Conservation (phyloP, 768 basidiomycete genomes). For the Calocera viscosa region DNA sequence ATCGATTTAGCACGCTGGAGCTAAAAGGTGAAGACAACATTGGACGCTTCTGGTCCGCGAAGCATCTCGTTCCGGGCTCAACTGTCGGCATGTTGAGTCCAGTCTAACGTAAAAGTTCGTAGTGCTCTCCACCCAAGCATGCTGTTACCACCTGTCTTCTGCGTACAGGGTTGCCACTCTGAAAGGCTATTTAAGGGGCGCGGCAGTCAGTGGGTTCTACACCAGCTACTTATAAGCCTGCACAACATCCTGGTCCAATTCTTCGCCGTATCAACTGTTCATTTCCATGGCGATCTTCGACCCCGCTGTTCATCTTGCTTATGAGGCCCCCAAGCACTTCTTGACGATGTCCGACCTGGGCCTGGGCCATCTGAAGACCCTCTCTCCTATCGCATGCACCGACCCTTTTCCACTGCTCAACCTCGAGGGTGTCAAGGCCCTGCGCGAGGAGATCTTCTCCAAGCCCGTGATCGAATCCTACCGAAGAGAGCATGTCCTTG, state of each 20-base stretch:
- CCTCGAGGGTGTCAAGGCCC: slow-evolving; percentile 9
- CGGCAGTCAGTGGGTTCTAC: neutral
- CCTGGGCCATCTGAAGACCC: slow-evolving; percentile 11
- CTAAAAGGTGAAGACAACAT: no score
- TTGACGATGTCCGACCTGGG: slow-evolving; percentile 14
- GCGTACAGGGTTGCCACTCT: no score
- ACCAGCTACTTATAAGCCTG: neutral
- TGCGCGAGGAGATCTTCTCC: slow-evolving; percentile 13
- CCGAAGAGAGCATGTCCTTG: neutral
- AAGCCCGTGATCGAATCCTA: slow-evolving; percentile 10
- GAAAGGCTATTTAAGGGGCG: neutral
- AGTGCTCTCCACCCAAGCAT: no score
- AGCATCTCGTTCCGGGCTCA: no score
- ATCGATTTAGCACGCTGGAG: neutral
- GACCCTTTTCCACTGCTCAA: slow-evolving; percentile 15
- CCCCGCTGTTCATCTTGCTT: slow-evolving; percentile 10
- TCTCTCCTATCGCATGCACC: slow-evolving; percentile 10
- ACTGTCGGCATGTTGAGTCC: no score
- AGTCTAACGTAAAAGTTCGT: no score
- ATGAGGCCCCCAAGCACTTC: neutral
- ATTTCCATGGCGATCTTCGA: slow-evolving; percentile 9
- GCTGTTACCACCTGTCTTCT: no score
- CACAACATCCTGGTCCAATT: neutral
- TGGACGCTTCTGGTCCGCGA: no score
- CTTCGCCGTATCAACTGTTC: neutral